Evolutionary conservation across 495 filamentous ascomycete genomes (phyloP).

Genomic region (Cryomyces minteri): DNA sequence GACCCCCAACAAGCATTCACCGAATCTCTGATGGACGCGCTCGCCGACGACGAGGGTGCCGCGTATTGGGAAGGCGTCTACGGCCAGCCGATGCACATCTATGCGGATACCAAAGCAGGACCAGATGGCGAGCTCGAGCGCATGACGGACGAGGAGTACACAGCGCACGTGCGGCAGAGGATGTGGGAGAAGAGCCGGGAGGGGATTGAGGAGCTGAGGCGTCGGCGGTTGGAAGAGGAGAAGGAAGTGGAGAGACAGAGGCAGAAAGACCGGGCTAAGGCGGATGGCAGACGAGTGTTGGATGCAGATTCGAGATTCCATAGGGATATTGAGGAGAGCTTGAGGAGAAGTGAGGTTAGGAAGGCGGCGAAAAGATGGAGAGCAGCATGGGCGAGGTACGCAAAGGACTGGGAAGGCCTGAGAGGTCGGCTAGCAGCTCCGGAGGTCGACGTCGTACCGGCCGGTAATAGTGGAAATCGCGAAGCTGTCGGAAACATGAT

Average conservation of each 20-base stretch:
- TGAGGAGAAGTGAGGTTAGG: constrained; percentile 29
- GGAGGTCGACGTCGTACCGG: too few relatives aligned
- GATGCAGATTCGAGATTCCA: constrained; percentile 5
- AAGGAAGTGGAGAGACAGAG: constrained; percentile 23
- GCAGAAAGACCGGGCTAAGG: constrained; percentile 18
- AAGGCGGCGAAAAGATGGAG: constrained; percentile 31
- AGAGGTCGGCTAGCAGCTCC: neutral
- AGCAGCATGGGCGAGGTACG: constrained; percentile 46
- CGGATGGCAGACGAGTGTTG: constrained; percentile 10
- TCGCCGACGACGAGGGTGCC: constrained; percentile 94
- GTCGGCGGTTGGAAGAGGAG: constrained; percentile 21
- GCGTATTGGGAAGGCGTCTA: constrained; percentile 90
- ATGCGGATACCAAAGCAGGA: constrained; percentile 23
- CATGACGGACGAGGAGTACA: constrained; percentile 88
- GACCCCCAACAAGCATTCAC: constrained; percentile 62
- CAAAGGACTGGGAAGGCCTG: constrained; percentile 34
- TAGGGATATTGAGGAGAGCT: constrained; percentile 28
- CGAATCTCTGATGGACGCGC: constrained; percentile 95
- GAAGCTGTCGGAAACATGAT: constrained; percentile 22
- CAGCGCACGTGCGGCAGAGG: constrained; percentile 55
- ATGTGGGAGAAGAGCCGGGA: constrained; percentile 87
- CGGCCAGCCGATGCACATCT: constrained; percentile 72
- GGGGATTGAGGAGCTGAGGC: constrained; percentile 44
- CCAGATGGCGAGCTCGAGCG: constrained; percentile 48
- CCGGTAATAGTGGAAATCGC: constrained; percentile 14